Conservation (phyloP, 2,329 filamentous ascomycete species). For the Rasamsonia emersonii region DNA sequence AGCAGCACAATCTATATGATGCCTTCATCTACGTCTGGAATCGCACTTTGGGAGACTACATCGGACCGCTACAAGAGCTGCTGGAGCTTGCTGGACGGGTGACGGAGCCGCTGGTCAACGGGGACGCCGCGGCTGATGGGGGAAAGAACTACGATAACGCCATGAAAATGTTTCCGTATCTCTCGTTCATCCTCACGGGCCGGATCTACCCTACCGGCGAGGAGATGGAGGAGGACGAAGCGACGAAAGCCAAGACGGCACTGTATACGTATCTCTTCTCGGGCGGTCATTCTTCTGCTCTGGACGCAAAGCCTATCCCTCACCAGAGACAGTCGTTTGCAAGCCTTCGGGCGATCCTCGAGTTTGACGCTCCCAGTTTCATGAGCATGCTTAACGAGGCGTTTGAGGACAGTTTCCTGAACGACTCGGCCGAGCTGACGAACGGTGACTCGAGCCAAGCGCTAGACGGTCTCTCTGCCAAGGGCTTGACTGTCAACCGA, state of each 20-base stretch:
- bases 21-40: conserved; percentile 97
- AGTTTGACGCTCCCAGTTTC: conserved; percentile 85
- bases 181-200: conserved; percentile 84
- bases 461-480: conserved; percentile 49
- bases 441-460: conserved; percentile 31
- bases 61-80: conserved; percentile 81
- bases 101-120: conserved; percentile 20
- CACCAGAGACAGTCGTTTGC: conserved; percentile 69
- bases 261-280: conserved; percentile 93
- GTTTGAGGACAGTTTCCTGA: conserved; percentile 90
- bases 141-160: conserved; percentile 54
- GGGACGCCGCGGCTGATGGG: conserved; percentile 45
- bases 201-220: conserved; percentile 85
- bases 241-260: conserved; percentile 70
- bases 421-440: conserved; percentile 59
- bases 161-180: conserved; percentile 86
- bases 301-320: conserved; percentile 14
- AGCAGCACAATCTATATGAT: conserved; percentile 85
- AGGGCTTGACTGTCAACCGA: conserved; percentile 63
- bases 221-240: conserved; percentile 61
- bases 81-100: conserved; percentile 39
- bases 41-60: conserved; percentile 76
- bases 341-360: conserved; percentile 73
- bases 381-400: conserved; percentile 94
- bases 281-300: conserved; percentile 44